These are phyloP conservation scores for Pichia sp. DNA, from an alignment of 1,139 yeast genomes.

Conservation along the genomic window DNA sequence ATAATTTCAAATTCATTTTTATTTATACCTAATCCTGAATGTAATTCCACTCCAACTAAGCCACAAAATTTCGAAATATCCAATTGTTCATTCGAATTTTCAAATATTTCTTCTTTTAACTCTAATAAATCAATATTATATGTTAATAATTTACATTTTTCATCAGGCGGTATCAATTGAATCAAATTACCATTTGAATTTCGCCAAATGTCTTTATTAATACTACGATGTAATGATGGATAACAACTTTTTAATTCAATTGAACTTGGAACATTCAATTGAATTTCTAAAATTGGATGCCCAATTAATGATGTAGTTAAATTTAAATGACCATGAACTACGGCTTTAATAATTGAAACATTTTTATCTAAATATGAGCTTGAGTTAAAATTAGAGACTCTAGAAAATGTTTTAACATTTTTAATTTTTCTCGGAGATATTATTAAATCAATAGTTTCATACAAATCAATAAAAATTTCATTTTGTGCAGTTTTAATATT, in stretches of 20 bases:
- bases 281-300: conserved; percentile 60
- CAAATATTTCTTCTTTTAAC: conserved; percentile 12
- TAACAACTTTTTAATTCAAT: conserved; percentile 31
- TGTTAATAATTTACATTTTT: conserved; percentile 55
- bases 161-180: conserved; percentile 87
- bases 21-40: conserved; percentile 52
- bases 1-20: conserved; percentile 73
- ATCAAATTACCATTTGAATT: conserved; percentile 36
- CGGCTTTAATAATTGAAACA: conserved; percentile 31
- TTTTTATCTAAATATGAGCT: neutral
- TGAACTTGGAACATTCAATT: conserved; percentile 41
- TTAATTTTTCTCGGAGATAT: conserved; percentile 27
- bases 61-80: conserved; percentile 38
- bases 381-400: neutral
- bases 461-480: conserved; percentile 75
- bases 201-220: conserved; percentile 43
- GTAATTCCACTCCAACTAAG: conserved; percentile 52
- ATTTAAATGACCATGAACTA: conserved; percentile 59
- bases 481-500: conserved; percentile 63
- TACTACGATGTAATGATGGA: conserved; percentile 58
- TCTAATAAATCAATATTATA: conserved; percentile 51
- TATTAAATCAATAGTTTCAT: conserved; percentile 51
- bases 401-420: neutral
- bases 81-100: too few species aligned
- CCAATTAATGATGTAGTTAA: conserved; percentile 71